These are phyloP conservation scores for Coemansia sp. DNA, from an alignment of 192 early-diverging fungal genomes.

Conservation along the genomic window DNA sequence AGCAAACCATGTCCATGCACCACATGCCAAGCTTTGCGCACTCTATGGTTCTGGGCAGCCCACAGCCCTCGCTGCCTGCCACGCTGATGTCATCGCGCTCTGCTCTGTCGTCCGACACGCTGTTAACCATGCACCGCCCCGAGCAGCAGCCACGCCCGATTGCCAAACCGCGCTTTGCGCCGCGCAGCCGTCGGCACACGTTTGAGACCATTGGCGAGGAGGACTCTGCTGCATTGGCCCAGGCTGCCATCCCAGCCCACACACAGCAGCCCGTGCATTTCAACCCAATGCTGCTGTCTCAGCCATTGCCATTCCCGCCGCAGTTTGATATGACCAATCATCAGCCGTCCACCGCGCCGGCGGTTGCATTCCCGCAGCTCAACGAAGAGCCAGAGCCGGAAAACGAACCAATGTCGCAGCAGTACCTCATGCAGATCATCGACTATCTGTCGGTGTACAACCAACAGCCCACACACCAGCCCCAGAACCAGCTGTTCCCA, in stretches of 20 bases:
- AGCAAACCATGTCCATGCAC: constrained; percentile 12
- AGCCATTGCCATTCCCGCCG: constrained; percentile 43
- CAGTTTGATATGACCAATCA: constrained; percentile 9
- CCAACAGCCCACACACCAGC: constrained; percentile 14
- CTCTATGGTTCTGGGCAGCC: constrained; percentile 8
- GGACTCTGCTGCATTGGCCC: constrained; percentile 25
- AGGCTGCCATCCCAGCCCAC: constrained; percentile 5
- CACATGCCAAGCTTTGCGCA: constrained; percentile 1
- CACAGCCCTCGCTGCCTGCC: neutral
- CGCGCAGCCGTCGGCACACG: constrained; percentile 30
- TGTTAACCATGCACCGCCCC: constrained; percentile 18
- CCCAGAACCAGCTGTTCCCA: constrained; percentile 14
- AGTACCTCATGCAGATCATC: constrained; percentile 53
- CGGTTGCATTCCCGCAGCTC: constrained; percentile 45
- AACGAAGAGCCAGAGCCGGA: constrained; percentile 25
- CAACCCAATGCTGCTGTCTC: constrained; percentile 48
- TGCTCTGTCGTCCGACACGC: constrained; percentile 22
- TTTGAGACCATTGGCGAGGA: constrained; percentile 53
- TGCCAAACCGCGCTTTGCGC: constrained; percentile 10
- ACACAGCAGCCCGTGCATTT: constrained; percentile 15
- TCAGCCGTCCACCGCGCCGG: neutral
- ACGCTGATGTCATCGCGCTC: constrained; percentile 17
- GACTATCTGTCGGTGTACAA: constrained; percentile 48
- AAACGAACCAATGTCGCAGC: constrained; percentile 30
- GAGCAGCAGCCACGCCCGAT: constrained; percentile 1